These are phyloP conservation scores for Candida silvicultrix DNA, from an alignment of 805 yeast species.

Conservation along the genomic window DNA sequence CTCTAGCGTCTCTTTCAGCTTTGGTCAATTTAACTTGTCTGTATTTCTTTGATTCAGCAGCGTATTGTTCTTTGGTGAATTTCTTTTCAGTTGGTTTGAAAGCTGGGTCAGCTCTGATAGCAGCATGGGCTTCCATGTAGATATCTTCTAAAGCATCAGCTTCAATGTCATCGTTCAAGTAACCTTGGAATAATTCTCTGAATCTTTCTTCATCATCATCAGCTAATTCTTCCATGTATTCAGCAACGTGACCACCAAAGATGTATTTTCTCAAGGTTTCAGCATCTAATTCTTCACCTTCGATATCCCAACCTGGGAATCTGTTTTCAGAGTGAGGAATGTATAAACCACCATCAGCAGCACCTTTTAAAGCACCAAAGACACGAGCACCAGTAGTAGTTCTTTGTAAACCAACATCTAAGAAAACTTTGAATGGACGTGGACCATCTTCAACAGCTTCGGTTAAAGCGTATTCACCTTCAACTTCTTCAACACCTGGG, in stretches of 20 bases:
- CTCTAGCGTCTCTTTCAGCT: conserved; percentile 85
- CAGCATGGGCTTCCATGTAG: conserved; percentile 90
- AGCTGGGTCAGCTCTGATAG: conserved; percentile 93
- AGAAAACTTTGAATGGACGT: conserved; percentile 99
- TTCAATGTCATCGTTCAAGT: conserved; percentile 95
- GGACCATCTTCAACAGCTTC: conserved; percentile 99
- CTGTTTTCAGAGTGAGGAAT: conserved; percentile 99
- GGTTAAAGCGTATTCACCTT: conserved; percentile 97
- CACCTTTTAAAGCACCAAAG: conserved; percentile 99
- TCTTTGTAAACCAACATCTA: conserved; percentile 99
- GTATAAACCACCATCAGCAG: conserved; percentile 99
- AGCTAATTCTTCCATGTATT: conserved; percentile 99
- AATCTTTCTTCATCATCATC: conserved; percentile 99
- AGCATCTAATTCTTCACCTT: conserved; percentile 96
- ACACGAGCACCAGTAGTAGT: conserved; percentile 99
- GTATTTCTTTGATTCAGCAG: conserved; percentile 94
- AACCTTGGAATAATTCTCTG: conserved; percentile 92
- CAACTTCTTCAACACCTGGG: conserved; percentile 98
- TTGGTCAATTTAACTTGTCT: conserved; percentile 80
- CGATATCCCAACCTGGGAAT: conserved; percentile 99
- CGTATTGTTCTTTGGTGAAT: conserved; percentile 96
- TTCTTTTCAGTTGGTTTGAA: conserved; percentile 86
- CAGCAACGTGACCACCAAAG: conserved; percentile 99
- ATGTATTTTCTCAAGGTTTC: conserved; percentile 97
- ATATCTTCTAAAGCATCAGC: conserved; percentile 95